phyloP scores from a whole-genome alignment of 106 monocot species.

The Dioscorea alata region DNA sequence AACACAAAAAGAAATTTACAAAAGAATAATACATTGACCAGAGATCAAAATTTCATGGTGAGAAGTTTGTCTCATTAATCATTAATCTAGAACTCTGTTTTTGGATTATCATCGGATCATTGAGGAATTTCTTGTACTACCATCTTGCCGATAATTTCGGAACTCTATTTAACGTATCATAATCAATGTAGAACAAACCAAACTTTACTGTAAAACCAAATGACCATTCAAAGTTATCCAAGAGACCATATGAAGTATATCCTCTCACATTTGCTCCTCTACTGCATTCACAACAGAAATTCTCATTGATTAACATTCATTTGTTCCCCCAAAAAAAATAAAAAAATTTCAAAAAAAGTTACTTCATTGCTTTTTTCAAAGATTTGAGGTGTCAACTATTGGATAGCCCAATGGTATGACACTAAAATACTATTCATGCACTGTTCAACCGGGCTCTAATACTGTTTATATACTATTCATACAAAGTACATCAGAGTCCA shows the following conservation, averaged over 20 bases:
- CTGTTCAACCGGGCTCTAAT: too few species aligned
- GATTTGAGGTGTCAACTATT: too few species aligned
- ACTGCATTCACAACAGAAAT: constrained; percentile 10
- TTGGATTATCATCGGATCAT: neutral
- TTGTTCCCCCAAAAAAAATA: too few species aligned
- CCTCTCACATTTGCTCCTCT: constrained; percentile 48
- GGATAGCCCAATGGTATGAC: too few species aligned
- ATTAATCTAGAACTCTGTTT: too few species aligned
- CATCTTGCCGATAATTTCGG: constrained; percentile 44
- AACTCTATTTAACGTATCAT: constrained; percentile 20
- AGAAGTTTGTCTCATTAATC: too few species aligned
- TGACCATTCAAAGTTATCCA: constrained; percentile 52
- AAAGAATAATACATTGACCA: too few species aligned
- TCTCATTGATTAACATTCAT: neutral
- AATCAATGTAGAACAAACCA: constrained; percentile 42
- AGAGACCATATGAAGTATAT: constrained; percentile 53
- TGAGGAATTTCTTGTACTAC: constrained; percentile 51
- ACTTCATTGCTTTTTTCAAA: constrained; percentile 43
- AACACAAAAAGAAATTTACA: too few species aligned
- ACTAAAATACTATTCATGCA: too few species aligned
- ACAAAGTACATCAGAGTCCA: too few species aligned
- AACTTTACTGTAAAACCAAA: constrained; percentile 32
- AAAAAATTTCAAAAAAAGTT: neutral
- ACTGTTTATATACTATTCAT: too few species aligned
- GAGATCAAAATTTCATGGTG: too few species aligned